A percentile compares a stretch with the other conserved stretches of the same genome.
Conservation (phyloP, 352 stramenopile genomes). For the Pythium aquatile region DNA sequence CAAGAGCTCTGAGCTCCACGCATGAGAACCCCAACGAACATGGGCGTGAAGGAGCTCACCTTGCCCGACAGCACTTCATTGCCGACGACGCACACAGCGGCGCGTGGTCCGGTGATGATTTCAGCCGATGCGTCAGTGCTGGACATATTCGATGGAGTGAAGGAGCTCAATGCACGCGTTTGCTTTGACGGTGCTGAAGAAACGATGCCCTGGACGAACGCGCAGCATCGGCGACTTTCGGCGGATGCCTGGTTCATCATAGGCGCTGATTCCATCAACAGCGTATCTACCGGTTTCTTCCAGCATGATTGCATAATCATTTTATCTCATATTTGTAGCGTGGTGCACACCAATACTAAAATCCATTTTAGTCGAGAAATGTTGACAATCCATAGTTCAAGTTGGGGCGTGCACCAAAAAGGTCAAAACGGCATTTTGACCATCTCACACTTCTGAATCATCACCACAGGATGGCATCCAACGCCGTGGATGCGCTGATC, state of each 20-base stretch:
- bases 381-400: not conserved
- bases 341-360: not conserved
- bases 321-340: not conserved
- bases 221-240: not conserved
- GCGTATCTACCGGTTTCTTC: no score
- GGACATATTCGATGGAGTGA: not conserved
- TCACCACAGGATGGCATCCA: no score
- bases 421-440: not conserved
- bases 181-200: not conserved
- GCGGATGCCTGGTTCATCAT: not conserved
- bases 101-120: constrained; percentile 25
- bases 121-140: not conserved
- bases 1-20: not conserved
- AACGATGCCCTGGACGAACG: not conserved
- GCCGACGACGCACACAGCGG: constrained; percentile 39
- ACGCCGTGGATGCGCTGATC: no score
- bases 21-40: not conserved
- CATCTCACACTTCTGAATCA: not conserved
- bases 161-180: not conserved
- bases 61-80: constrained; percentile 50
- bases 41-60: constrained; percentile 6
- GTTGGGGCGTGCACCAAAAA: not conserved
- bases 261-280: not conserved
- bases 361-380: no score
- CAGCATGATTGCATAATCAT: no score